phyloP scores from a whole-genome alignment of 768 basidiomycete genomes.

The Hygrophoropsis aurantiaca region DNA sequence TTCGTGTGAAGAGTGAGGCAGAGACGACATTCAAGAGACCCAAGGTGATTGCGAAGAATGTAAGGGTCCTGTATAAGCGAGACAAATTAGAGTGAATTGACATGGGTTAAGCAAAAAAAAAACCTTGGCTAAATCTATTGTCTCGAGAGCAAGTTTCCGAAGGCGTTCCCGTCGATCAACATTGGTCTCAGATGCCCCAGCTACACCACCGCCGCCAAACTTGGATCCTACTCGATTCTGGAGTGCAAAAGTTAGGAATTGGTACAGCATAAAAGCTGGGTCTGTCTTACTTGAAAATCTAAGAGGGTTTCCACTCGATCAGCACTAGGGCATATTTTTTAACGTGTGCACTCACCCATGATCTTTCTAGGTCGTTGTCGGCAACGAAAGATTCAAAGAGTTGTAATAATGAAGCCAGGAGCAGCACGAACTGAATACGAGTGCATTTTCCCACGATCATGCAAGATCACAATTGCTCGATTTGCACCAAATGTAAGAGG shows the following conservation, averaged over 20 bases:
- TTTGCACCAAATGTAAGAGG: too few species aligned
- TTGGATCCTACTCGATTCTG: constrained; percentile 95
- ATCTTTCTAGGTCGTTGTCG: neutral
- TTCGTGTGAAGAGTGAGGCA: constrained; percentile 99
- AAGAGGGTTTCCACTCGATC: constrained; percentile 6
- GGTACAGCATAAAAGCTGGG: neutral
- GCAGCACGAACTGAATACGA: too few species aligned
- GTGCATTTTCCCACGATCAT: neutral
- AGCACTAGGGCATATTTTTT: constrained; percentile 7
- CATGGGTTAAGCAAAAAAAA: constrained; percentile 12
- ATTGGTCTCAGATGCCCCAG: constrained; percentile 92
- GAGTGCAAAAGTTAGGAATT: constrained; percentile 8
- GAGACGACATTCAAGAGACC: constrained; percentile 96
- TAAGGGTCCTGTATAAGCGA: constrained; percentile 77
- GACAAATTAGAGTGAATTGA: constrained; percentile 3
- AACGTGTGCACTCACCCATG: constrained; percentile 30
- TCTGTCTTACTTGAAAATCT: constrained; percentile 69
- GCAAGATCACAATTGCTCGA: constrained; percentile 1
- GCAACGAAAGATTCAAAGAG: neutral
- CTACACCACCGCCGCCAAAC: constrained; percentile 95
- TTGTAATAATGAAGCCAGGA: too few species aligned
- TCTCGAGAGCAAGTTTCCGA: constrained; percentile 93
- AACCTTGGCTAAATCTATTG: constrained; percentile 97
- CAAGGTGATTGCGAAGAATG: constrained; percentile 97
- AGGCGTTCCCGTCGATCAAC: constrained; percentile 94